Conservation (phyloP, 768 basidiomycete genomes). For the Ramaria rubella region DNA sequence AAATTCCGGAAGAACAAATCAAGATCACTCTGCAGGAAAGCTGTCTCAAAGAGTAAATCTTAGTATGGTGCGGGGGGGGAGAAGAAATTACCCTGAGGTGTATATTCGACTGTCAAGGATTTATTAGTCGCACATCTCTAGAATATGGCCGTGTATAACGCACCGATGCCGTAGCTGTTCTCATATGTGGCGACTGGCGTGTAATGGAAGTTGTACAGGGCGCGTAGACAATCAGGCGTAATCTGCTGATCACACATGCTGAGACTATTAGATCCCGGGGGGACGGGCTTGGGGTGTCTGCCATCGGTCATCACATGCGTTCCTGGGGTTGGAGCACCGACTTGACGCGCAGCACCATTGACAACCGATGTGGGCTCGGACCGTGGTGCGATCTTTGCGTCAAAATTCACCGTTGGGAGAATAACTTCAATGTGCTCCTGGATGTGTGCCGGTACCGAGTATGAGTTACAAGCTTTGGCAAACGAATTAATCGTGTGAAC, state of each 20-base stretch:
- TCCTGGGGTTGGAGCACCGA: conserved; percentile 2
- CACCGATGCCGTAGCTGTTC: conserved; percentile 8
- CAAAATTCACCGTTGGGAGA: conserved; percentile 14
- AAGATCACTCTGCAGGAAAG: conserved; percentile 12
- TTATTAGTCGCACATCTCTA: neutral
- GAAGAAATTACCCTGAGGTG: conserved; percentile 37
- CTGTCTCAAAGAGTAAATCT: neutral
- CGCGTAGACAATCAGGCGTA: conserved; percentile 53
- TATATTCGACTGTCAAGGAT: conserved; percentile 38
- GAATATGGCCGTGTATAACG: neutral
- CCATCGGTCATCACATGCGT: conserved; percentile 22
- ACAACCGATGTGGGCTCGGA: neutral
- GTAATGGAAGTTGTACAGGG: conserved; percentile 50
- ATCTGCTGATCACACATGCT: conserved; percentile 33
- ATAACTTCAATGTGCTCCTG: conserved; percentile 16
- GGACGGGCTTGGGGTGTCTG: neutral
- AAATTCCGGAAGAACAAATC: conserved; percentile 5
- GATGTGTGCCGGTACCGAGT: conserved; percentile 15
- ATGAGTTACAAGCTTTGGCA: conserved; percentile 16
- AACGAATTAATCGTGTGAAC: conserved; percentile 7
- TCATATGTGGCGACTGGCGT: conserved; percentile 10
- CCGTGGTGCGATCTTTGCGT: neutral
- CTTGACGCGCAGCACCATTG: neutral
- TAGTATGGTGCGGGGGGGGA: neutral
- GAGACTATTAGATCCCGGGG: conserved; percentile 15